A percentile compares a stretch with the other conserved stretches of the same genome.
phyloP scores from a whole-genome alignment of 345 rosid genomes.

The Noccaea caerulescens region DNA sequence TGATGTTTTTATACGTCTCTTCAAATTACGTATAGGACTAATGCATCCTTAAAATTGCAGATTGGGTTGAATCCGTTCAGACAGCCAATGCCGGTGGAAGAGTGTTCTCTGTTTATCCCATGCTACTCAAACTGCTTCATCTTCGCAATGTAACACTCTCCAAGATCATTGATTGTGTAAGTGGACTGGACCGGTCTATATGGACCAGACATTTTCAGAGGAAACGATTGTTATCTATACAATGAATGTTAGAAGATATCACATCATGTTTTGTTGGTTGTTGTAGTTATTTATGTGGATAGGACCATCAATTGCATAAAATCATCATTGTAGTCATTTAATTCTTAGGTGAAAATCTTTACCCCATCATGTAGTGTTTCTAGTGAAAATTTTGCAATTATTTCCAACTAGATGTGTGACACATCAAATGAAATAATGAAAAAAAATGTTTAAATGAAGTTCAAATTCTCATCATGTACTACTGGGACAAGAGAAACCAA shows the following conservation, averaged over 20 bases:
- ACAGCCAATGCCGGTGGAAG: conserved; percentile 92
- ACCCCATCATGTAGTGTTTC: not conserved
- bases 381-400: not conserved
- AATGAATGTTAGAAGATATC: conserved; percentile 8
- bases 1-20: conserved; percentile 17
- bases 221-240: conserved; percentile 8
- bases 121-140: conserved; percentile 95
- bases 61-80: conserved; percentile 86
- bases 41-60: conserved; percentile 46
- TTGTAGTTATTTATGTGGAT: conserved; percentile 37
- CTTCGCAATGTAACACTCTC: conserved; percentile 55
- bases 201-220: not conserved
- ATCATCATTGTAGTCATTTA: conserved; percentile 28
- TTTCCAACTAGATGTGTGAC: not conserved
- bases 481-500: not conserved
- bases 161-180: not conserved
- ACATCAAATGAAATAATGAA: not conserved
- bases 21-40: conserved; percentile 3
- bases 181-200: not conserved
- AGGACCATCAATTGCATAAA: conserved; percentile 28
- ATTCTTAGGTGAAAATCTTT: conserved; percentile 13
- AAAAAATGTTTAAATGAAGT: not conserved
- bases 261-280: conserved; percentile 33
- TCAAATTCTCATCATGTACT: not conserved
- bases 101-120: conserved; percentile 66